Evolutionary conservation across 441 rosid genomes (phyloP).

Genomic region (Euphorbia schlechtendalii): DNA sequence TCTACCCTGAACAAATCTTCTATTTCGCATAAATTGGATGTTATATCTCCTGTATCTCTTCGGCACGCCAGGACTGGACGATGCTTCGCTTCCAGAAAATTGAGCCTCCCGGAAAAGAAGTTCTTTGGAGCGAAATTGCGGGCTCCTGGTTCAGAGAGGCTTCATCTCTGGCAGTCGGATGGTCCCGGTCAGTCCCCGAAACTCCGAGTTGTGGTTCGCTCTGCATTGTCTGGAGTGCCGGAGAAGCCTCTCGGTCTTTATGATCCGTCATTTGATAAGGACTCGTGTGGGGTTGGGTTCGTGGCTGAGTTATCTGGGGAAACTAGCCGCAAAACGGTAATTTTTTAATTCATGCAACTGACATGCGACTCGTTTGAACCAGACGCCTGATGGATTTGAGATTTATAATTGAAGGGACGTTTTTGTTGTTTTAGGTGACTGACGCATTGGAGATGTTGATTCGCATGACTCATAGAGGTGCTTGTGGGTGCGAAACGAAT

Average conservation of each 20-base stretch:
- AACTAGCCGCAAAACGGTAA: constrained; percentile 85
- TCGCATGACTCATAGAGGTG: constrained; percentile 98
- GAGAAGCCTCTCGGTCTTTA: constrained; percentile 98
- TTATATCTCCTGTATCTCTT: constrained; percentile 16
- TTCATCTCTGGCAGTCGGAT: constrained; percentile 70
- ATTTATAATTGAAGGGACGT: not conserved
- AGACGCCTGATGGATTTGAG: not conserved
- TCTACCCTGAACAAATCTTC: constrained; percentile 19
- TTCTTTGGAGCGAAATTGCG: constrained; percentile 47
- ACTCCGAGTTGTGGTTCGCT: constrained; percentile 58
- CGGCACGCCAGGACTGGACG: constrained; percentile 18
- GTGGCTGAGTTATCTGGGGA: constrained; percentile 95
- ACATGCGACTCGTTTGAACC: not conserved
- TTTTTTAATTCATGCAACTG: constrained; percentile 7
- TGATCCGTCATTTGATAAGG: constrained; percentile 91
- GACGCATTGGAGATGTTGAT: constrained; percentile 98
- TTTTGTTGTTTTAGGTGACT: constrained; percentile 41
- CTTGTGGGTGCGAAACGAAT: constrained; percentile 97
- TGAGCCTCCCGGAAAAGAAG: constrained; percentile 34
- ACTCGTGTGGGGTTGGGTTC: constrained; percentile 98
- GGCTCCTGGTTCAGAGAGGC: constrained; percentile 42
- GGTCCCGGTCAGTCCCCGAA: constrained; percentile 75
- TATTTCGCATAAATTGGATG: constrained; percentile 29
- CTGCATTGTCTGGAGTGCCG: constrained; percentile 81
- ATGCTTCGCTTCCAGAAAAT: constrained; percentile 22